Evolutionary conservation across 169 alveolate species (phyloP).

Genomic region (Cryptosporidium parvum): DNA sequence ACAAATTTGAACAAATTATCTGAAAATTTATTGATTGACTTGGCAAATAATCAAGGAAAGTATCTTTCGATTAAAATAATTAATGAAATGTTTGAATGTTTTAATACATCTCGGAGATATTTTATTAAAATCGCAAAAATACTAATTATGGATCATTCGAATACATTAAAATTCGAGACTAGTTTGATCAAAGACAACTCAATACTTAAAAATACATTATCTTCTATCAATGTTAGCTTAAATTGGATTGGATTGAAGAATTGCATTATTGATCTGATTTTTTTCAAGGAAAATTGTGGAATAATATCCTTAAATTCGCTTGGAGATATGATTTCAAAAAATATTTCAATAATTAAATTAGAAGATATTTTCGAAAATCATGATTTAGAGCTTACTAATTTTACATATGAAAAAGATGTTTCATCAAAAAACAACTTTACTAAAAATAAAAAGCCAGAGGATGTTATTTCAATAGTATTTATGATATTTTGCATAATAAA

Average conservation of each 20-base stretch:
- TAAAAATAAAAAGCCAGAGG: background rate
- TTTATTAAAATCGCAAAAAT: background rate
- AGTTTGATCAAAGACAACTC: background rate
- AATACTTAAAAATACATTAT: conserved; percentile 6
- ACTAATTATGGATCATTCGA: background rate
- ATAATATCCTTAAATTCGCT: background rate
- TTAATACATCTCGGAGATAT: background rate
- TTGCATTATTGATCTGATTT: conserved; percentile 4
- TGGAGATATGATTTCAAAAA: background rate
- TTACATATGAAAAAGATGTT: background rate
- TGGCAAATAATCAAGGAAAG: background rate
- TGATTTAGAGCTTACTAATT: conserved; percentile 2
- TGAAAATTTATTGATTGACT: background rate
- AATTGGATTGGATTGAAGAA: conserved; percentile 31
- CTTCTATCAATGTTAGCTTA: background rate
- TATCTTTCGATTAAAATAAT: background rate
- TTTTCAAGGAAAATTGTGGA: background rate
- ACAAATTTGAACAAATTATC: background rate
- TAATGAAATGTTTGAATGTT: background rate
- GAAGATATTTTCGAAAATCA: conserved; percentile 11
- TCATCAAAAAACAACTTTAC: background rate
- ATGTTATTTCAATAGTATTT: conserved; percentile 8
- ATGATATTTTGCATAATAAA: conserved; percentile 35
- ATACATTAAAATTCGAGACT: background rate
- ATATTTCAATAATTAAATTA: conserved; percentile 9